Base-by-base conservation (phyloP, 768 basidiomycete species). In the Naganishia vaughanmartiniae region DNA sequence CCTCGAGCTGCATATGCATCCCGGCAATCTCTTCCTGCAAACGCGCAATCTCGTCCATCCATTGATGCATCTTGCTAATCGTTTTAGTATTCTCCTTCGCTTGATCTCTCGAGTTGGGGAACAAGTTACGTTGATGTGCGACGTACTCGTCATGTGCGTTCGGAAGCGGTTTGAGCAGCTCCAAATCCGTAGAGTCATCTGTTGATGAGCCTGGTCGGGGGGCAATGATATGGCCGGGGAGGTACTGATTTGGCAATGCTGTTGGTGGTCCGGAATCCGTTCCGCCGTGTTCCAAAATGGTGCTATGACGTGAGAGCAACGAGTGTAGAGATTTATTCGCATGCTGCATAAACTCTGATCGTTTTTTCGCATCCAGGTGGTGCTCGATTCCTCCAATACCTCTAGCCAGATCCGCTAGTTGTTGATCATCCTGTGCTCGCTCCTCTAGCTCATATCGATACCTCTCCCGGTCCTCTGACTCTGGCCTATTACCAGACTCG, bases 1-100 rank as follows among this genome's bases (percentile, higher is more conserved):
- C 60, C 26, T 63, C 60, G 10, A 63, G 60, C 60, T 63, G 39
- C 60, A 63, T 63, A n/a, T 63, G 60, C 60, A 63, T 39, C 36
- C 34, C 28, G 14, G 60, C 60, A 7, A 63, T 63, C 7, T n/a
- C 60, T 46, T 63, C 60, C 42, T 63, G 60, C 60, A 63, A 10
- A 2, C 30, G 26, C n/a, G 39, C 19, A 21, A 63, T 26, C 42
- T 46, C 60, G 60, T 63, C 60, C 60, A 63, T 63, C 60, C 60
- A 63, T 12, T 45, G 24, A 30, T 63, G 60, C 60, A 63, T 63
- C 36, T 63, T 63, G 11, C 42, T 15, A 15, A 63, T 63, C 0
- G 30, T 45, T 63, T 63, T 4, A 4, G 21, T 26, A 34, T 63
- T 63, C 19, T 42, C 42, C 21, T 42, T 63, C 24, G 60, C 60